A percentile compares a stretch with the other conserved stretches of the same genome.
These are phyloP conservation scores for Hymenoscyphus repandus DNA, from an alignment of 2,329 filamentous ascomycete species.

Conservation along the genomic window DNA sequence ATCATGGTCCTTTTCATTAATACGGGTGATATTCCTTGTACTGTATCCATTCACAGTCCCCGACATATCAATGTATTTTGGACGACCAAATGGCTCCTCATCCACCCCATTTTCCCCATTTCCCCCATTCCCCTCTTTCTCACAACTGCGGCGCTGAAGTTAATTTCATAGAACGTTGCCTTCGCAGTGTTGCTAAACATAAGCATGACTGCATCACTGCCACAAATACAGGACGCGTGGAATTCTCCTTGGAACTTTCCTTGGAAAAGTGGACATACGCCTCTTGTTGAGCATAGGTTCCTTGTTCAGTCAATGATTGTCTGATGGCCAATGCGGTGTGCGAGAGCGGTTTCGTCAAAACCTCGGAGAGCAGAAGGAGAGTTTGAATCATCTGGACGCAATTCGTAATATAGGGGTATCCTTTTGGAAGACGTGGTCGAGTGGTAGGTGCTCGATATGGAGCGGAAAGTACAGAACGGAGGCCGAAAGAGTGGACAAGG, in stretches of 20 bases:
- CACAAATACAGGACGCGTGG: conserved; percentile 33
- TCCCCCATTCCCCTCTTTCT: too few relatives aligned
- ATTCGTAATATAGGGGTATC: conserved; percentile 26
- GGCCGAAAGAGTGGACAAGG: conserved; percentile 37
- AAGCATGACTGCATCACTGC: conserved; percentile 31
- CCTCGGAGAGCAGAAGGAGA: conserved; percentile 20
- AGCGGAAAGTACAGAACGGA: conserved; percentile 23
- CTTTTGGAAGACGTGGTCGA: conserved; percentile 17
- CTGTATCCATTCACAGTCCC: background rate
- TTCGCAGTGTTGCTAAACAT: conserved; percentile 37
- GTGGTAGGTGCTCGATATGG: conserved; percentile 27
- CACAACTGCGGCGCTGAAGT: conserved; percentile 32
- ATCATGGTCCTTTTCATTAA: conserved; percentile 29
- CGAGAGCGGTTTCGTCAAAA: conserved; percentile 28
- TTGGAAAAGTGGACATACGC: conserved; percentile 30
- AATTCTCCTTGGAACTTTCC: conserved; percentile 15
- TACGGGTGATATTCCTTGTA: conserved; percentile 17
- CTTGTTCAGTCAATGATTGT: conserved; percentile 32
- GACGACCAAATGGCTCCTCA: conserved; percentile 6
- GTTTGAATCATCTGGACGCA: conserved; percentile 26
- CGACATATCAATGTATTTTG: conserved; percentile 8
- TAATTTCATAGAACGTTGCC: conserved; percentile 33
- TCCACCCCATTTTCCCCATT: background rate
- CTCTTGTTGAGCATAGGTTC: conserved; percentile 33
- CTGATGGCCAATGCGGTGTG: conserved; percentile 29